These are phyloP conservation scores for Pseudopediastrum boryanum DNA, from an alignment of 139 green algal species.

Conservation along the genomic window DNA sequence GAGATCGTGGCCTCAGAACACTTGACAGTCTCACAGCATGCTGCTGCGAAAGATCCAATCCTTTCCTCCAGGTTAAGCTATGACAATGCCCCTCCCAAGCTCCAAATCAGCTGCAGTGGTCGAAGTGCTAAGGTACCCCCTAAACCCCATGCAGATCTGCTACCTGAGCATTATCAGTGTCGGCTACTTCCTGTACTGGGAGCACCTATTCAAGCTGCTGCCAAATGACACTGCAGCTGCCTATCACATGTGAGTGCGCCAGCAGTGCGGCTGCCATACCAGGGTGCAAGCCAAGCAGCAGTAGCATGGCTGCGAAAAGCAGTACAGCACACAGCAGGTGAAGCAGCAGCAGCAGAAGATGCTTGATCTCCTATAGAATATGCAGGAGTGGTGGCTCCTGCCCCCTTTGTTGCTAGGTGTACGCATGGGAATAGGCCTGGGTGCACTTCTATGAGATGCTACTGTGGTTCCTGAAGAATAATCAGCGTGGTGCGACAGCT, in stretches of 20 bases:
- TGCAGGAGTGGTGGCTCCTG: too few species aligned
- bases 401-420: background rate
- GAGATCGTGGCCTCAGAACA: background rate
- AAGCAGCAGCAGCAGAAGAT: too few species aligned
- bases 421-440: too few species aligned
- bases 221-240: constrained; percentile 44
- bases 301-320: background rate
- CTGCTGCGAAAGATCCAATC: constrained; percentile 56
- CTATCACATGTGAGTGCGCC: constrained; percentile 53
- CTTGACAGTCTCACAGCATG: constrained; percentile 23
- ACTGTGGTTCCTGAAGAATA: too few species aligned
- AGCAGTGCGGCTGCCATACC: background rate
- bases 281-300: background rate
- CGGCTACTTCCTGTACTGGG: constrained; percentile 43
- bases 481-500: too few species aligned
- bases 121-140: background rate
- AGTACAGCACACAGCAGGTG: too few species aligned
- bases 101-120: background rate
- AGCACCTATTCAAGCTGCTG: constrained; percentile 52
- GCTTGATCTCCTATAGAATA: too few species aligned
- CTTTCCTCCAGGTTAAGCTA: constrained; percentile 41
- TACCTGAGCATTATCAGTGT: constrained; percentile 37
- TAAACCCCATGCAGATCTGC: constrained; percentile 29
- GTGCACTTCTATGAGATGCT: too few species aligned
- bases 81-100: background rate